These are phyloP conservation scores for Diospyros lotus DNA, from an alignment of 148 eudicot genomes.

Conservation along the genomic window DNA sequence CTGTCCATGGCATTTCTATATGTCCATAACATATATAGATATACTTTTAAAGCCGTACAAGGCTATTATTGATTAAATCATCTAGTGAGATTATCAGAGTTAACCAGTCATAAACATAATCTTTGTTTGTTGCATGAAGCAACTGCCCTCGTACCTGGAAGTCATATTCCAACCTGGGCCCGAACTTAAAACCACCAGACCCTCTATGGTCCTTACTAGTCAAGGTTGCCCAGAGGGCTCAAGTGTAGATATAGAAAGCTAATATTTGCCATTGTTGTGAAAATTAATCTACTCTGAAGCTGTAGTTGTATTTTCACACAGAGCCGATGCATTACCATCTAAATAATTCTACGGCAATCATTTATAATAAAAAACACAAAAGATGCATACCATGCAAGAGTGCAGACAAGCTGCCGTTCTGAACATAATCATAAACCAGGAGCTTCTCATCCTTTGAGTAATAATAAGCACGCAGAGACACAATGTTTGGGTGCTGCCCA, in stretches of 20 bases:
- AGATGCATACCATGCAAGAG: conserved; percentile 16
- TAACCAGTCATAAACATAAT: neutral
- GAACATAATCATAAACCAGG: conserved; percentile 17
- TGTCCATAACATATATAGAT: no score
- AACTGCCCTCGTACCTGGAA: neutral
- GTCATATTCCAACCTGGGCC: neutral
- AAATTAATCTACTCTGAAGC: conserved; percentile 1
- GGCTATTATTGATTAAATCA: no score
- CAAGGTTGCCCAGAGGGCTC: neutral
- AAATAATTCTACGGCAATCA: no score
- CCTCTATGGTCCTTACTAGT: neutral
- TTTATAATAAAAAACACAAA: neutral
- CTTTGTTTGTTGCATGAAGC: neutral
- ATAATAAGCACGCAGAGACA: conserved; percentile 17
- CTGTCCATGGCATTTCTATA: no score
- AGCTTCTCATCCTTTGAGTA: conserved; percentile 22
- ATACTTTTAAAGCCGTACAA: no score
- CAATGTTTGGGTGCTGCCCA: conserved; percentile 17
- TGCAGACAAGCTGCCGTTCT: conserved; percentile 11
- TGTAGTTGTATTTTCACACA: neutral
- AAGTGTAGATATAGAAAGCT: neutral
- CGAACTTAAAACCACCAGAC: neutral
- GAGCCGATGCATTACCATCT: no score
- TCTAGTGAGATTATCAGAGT: neutral
- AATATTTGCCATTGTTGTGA: neutral